Evolutionary conservation across 768 basidiomycete genomes (phyloP).

Genomic region (Podaxis sp.): DNA sequence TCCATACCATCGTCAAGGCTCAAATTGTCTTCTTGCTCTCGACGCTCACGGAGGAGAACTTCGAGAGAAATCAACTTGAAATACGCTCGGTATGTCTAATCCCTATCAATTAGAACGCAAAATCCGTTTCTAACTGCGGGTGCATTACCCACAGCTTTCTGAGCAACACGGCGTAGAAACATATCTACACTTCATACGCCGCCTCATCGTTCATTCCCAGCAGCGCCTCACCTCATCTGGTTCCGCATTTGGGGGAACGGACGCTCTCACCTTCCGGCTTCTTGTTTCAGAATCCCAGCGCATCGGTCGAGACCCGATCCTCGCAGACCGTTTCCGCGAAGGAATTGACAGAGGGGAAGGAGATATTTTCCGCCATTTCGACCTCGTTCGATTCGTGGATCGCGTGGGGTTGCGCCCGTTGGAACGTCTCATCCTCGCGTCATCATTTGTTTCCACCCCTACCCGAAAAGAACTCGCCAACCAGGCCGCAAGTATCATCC

Average conservation of each 20-base stretch:
- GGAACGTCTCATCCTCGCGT: conserved; percentile 75
- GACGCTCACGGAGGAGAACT: conserved; percentile 96
- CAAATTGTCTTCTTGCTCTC: conserved; percentile 98
- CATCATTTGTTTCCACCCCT: conserved; percentile 68
- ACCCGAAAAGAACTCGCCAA: conserved; percentile 53
- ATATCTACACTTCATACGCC: conserved; percentile 95
- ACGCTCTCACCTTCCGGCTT: conserved; percentile 78
- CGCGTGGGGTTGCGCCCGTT: conserved; percentile 78
- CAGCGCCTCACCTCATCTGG: conserved; percentile 61
- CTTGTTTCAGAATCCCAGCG: conserved; percentile 87
- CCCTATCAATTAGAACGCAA: conserved; percentile 16
- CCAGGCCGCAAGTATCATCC: conserved; percentile 71
- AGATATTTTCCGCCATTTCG: conserved; percentile 79
- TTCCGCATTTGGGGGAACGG: conserved; percentile 71
- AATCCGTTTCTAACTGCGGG: conserved; percentile 10
- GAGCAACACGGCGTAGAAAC: conserved; percentile 97
- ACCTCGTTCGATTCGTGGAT: conserved; percentile 80
- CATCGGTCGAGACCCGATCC: conserved; percentile 85
- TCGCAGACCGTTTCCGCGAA: conserved; percentile 89
- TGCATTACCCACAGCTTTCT: conserved; percentile 64
- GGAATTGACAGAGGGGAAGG: conserved; percentile 88
- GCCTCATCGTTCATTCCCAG: conserved; percentile 89
- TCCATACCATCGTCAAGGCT: conserved; percentile 91
- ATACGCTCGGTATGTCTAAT: conserved; percentile 81
- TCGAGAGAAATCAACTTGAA: conserved; percentile 90